Percentiles rank a stretch among this genome's conserved stretches.
phyloP scores from a whole-genome alignment of 2,329 filamentous ascomycete species.

The Microascus cirrosus region DNA sequence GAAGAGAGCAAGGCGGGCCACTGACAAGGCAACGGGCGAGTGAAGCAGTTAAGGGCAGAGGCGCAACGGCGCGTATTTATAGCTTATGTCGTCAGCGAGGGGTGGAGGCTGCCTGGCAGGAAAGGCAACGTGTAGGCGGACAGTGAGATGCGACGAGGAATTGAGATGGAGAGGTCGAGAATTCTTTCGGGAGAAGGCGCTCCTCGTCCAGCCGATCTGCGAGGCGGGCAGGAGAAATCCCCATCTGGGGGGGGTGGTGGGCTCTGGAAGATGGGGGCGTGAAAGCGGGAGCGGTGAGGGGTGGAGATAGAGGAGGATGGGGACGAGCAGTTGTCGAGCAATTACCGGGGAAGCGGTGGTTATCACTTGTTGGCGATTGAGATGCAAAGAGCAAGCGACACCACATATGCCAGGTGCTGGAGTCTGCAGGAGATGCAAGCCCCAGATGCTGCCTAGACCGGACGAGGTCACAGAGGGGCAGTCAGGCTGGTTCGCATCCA shows the following conservation, averaged over 20 bases:
- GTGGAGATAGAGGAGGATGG: neutral
- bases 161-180: neutral
- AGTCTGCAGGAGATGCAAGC: neutral
- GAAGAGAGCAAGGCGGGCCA: neutral
- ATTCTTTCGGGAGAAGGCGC: constrained; percentile 1
- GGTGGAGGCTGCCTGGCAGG: neutral
- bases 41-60: neutral
- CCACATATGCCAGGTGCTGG: neutral
- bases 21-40: constrained; percentile 1
- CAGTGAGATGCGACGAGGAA: neutral
- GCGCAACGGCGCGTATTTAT: neutral
- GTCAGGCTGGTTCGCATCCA: neutral
- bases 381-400: no score
- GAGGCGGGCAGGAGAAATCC: neutral
- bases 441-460: no score
- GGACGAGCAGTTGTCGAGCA: neutral
- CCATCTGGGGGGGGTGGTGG: neutral
- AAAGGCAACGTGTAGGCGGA: neutral
- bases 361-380: neutral
- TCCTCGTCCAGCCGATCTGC: constrained; percentile 1
- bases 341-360: neutral
- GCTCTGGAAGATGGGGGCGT: neutral
- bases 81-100: neutral
- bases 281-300: neutral
- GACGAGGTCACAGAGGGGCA: no score